Evolutionary conservation across 2,329 filamentous ascomycete species (phyloP).

Genomic region (Botrytis galanthina): DNA sequence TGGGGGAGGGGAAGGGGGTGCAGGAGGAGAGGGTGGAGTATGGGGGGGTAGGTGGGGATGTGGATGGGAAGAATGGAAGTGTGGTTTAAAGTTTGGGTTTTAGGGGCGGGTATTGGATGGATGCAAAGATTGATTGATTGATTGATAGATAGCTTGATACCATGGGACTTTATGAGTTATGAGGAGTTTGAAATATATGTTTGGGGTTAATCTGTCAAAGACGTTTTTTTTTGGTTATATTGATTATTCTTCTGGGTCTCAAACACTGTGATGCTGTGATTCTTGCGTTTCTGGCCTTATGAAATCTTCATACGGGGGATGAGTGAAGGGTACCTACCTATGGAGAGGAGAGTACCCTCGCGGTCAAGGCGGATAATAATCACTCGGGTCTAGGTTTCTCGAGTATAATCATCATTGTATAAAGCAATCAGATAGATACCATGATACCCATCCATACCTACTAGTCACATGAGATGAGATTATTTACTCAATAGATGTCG

Average conservation of each 20-base stretch:
- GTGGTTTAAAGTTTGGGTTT: background rate
- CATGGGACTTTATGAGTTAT: background rate
- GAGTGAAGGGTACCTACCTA: too few relatives aligned
- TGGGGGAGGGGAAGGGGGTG: slow-evolving; percentile 2
- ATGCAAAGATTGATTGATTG: too few relatives aligned
- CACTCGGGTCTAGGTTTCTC: background rate
- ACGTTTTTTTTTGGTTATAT: background rate
- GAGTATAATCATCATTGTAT: background rate
- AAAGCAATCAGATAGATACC: too few relatives aligned
- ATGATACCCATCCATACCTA: too few relatives aligned
- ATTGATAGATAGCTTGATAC: background rate
- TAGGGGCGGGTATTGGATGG: background rate
- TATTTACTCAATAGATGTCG: background rate
- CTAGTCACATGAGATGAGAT: too few relatives aligned
- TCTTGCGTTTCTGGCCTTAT: background rate
- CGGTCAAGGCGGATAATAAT: background rate
- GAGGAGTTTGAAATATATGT: background rate
- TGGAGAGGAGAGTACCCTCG: background rate
- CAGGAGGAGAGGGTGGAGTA: background rate
- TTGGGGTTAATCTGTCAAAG: too few relatives aligned
- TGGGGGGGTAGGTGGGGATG: background rate
- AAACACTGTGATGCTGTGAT: background rate
- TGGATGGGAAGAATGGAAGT: background rate
- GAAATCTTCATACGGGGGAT: background rate
- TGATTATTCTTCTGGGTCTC: background rate